These are phyloP conservation scores for Pichia thaimueangensis DNA, from an alignment of 805 yeast species.

Conservation along the genomic window DNA sequence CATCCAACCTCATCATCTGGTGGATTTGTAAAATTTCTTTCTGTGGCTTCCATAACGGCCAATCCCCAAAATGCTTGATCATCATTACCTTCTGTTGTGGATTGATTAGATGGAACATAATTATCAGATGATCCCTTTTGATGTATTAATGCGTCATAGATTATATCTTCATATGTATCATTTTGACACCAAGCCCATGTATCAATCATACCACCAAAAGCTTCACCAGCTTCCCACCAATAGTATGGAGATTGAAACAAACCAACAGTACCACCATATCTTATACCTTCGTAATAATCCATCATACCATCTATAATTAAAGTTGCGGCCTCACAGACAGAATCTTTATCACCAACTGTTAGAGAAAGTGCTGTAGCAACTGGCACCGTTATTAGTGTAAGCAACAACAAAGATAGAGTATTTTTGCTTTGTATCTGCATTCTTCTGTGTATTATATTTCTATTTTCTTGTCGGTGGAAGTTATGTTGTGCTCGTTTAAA, in stretches of 20 bases:
- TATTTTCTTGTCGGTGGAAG: too few relatives aligned
- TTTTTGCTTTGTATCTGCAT: too few relatives aligned
- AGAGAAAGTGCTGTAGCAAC: constrained; percentile 12
- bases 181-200: constrained; percentile 67
- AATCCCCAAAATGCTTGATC: constrained; percentile 94
- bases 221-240: constrained; percentile 93
- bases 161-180: constrained; percentile 49
- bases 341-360: constrained; percentile 20
- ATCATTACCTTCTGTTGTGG: constrained; percentile 84
- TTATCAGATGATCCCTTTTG: constrained; percentile 62
- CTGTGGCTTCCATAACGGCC: constrained; percentile 79
- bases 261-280: constrained; percentile 65
- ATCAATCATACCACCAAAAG: constrained; percentile 63
- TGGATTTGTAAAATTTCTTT: constrained; percentile 74
- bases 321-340: constrained; percentile 44
- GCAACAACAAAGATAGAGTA: too few relatives aligned
- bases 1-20: constrained; percentile 41
- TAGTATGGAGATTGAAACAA: constrained; percentile 70
- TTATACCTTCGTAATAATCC: constrained; percentile 71
- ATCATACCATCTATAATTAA: constrained; percentile 63
- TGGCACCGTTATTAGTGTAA: too few relatives aligned
- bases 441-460: too few relatives aligned
- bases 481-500: too few relatives aligned
- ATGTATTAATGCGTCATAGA: constrained; percentile 54
- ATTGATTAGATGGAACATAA: constrained; percentile 75